These are phyloP conservation scores for Zygosaccharomyces sapae DNA, from an alignment of 1,139 yeast genomes.

Conservation along the genomic window DNA sequence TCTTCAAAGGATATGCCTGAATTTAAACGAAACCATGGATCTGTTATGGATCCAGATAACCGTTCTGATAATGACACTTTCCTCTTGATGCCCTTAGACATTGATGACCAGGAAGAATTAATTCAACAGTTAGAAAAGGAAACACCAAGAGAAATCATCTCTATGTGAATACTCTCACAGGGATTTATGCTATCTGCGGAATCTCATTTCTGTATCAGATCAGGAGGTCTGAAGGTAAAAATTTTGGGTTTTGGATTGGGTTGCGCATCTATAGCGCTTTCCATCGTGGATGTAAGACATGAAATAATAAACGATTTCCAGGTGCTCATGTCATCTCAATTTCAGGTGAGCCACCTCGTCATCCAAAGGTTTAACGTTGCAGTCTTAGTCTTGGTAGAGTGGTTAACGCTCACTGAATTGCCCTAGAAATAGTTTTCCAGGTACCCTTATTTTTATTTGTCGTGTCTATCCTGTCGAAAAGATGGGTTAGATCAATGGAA, in stretches of 20 bases:
- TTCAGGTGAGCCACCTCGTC: constrained; percentile 20
- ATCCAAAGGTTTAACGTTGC: constrained; percentile 25
- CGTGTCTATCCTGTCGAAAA: constrained; percentile 21
- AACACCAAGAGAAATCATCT: constrained; percentile 21
- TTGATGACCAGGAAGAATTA: constrained; percentile 34
- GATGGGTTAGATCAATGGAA: constrained; percentile 25
- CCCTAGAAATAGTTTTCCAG: constrained; percentile 9
- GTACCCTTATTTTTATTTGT: constrained; percentile 28
- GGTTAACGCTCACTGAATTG: constrained; percentile 22
- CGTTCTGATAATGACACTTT: constrained; percentile 14
- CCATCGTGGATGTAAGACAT: constrained; percentile 29
- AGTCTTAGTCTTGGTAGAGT: constrained; percentile 23
- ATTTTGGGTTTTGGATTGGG: constrained; percentile 18
- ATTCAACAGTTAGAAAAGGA: constrained; percentile 26
- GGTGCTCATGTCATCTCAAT: constrained; percentile 15
- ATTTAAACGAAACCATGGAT: constrained; percentile 24
- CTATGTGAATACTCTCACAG: constrained; percentile 21
- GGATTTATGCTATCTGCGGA: constrained; percentile 23
- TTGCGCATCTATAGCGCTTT: constrained; percentile 28
- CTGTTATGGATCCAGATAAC: constrained; percentile 12
- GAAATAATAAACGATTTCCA: constrained; percentile 24
- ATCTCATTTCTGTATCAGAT: constrained; percentile 25
- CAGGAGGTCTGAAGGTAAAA: constrained; percentile 14
- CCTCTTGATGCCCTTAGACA: constrained; percentile 27
- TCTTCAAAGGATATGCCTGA: constrained; percentile 25